Evolutionary conservation across 345 rosid species (phyloP), one percentile per base, ranked within the genome.

Genomic region (Hibiscus trionum): DNA sequence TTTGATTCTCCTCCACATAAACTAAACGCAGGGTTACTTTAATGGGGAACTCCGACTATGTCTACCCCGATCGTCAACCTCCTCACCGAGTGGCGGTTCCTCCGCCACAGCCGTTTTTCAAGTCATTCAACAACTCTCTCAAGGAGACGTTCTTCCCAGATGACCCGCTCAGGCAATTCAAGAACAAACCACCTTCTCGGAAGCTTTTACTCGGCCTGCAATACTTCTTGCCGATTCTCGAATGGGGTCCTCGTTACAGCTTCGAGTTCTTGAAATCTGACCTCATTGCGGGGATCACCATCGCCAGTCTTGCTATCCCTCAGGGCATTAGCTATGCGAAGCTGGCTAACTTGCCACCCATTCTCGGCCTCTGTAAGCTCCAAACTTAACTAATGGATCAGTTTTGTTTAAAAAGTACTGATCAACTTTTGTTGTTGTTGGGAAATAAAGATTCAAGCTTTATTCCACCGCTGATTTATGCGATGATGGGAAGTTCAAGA

Each of bases 271-370:
- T 93, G 73, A 90, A 84, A 77, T 80, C 96, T 35, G 97, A 93
- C 61, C 76, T 89, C 29, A 73, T 93, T 60, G 44, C 97, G 19
- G 98, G 98, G 21, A 83, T 93, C 77, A 93, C 98, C n/a, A 93
- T 93, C 46, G 97, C 98, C 65, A 93, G 98, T 77, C 92, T 93
- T 47, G 97, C 96, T 10, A 88, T 93, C 78, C 97, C 98, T 66
- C 98, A 93, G 77, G 98, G 98, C 52, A 93, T 93, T n/a, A 93
- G 98, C 75, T 91, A 93, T 31, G 97, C 98, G 4, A 89, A 86
- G 49, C 90, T 93, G 2, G 98, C 98, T 72, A 93, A 93, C 87
- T 83, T 93, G 79, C 98, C 98, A 4, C 98, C 98, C 0, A 85
- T 93, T 73, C 90, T 91, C 61, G 98, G 98, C 75, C 85, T 93